These are phyloP conservation scores for Ramalina intermedia DNA, from an alignment of 495 filamentous ascomycete species.

Conservation along the genomic window DNA sequence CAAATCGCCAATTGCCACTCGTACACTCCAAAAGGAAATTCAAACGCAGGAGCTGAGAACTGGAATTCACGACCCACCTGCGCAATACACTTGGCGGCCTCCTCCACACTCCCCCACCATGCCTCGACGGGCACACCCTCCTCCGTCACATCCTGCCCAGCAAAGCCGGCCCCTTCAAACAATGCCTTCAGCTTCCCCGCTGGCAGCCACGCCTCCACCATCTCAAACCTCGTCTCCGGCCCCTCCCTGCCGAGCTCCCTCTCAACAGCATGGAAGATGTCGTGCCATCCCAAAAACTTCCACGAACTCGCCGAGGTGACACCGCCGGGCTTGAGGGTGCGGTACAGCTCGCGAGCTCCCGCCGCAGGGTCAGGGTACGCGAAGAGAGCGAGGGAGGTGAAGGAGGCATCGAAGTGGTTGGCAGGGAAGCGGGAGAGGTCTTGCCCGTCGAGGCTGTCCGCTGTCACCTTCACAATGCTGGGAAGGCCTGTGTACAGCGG, in stretches of 20 bases:
- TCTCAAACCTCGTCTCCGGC: background rate
- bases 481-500: background rate
- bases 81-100: background rate
- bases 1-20: too few species aligned
- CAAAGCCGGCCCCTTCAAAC: conserved; percentile 3
- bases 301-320: conserved; percentile 22
- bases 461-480: background rate
- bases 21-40: too few species aligned
- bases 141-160: background rate
- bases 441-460: background rate
- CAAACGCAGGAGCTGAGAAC: too few species aligned
- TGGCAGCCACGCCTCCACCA: background rate
- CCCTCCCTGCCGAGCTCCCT: background rate
- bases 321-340: conserved; percentile 20
- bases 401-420: conserved; percentile 2
- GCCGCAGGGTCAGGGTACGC: conserved; percentile 4
- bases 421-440: background rate
- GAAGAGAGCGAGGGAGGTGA: conserved; percentile 6
- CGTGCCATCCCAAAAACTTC: conserved; percentile 17
- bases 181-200: background rate
- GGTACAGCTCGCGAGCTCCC: conserved; percentile 2
- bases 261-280: conserved; percentile 3
- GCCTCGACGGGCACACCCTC: background rate
- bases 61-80: too few species aligned
- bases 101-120: conserved; percentile 1